These are phyloP conservation scores for Clitoria ternatea DNA, from an alignment of 306 rosid species.

Conservation along the genomic window DNA sequence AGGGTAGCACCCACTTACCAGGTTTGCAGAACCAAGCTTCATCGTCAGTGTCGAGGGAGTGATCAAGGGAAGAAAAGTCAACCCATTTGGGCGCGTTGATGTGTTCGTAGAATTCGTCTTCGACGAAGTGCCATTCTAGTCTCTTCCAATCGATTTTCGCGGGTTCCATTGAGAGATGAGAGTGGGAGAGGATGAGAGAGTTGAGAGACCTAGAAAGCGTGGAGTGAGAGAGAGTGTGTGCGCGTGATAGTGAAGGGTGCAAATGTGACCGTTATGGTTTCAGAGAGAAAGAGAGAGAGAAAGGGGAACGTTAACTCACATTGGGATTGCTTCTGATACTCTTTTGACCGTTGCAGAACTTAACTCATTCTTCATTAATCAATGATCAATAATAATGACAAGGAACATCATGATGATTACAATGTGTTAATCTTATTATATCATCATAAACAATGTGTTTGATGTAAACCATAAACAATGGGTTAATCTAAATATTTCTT, in stretches of 20 bases:
- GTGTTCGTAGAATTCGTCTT: slow-evolving; percentile 72
- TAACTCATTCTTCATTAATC: not conserved
- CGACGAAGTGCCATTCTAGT: slow-evolving; percentile 73
- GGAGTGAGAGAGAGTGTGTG: not conserved
- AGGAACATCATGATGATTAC: not conserved
- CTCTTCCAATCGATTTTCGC: slow-evolving; percentile 92
- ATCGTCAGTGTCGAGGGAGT: slow-evolving; percentile 35
- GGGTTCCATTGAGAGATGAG: slow-evolving; percentile 61
- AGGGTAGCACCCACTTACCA: slow-evolving; percentile 44
- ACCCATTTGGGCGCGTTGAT: slow-evolving; percentile 93
- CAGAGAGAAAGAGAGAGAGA: not conserved
- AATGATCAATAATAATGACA: not conserved
- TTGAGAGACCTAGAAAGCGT: not conserved
- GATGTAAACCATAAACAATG: too few species aligned
- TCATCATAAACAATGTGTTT: too few species aligned
- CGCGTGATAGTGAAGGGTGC: slow-evolving; percentile 13
- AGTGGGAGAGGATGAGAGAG: not conserved
- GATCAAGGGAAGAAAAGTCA: slow-evolving; percentile 64
- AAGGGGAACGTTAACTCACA: slow-evolving; percentile 42
- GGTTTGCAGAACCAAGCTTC: slow-evolving; percentile 90
- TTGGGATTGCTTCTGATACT: not conserved
- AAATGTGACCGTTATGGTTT: slow-evolving; percentile 56
- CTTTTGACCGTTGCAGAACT: slow-evolving; percentile 65
- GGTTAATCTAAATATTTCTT: too few species aligned
- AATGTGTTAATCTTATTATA: too few species aligned